These are phyloP conservation scores for Apiotrichum siamense DNA, from an alignment of 1,284 basidiomycete genomes.

Conservation along the genomic window DNA sequence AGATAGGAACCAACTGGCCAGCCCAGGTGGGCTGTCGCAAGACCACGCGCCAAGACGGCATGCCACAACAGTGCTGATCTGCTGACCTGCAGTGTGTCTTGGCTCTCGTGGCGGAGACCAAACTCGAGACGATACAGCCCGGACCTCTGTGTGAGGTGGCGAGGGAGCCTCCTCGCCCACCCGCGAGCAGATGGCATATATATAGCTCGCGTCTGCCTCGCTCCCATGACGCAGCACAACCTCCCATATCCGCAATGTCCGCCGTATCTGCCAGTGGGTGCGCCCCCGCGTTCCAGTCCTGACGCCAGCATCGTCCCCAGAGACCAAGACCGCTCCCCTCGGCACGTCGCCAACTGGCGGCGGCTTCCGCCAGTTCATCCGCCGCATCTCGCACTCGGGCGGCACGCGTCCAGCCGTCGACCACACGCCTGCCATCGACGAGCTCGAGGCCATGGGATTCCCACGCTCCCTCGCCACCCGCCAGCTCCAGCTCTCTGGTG, in stretches of 20 bases:
- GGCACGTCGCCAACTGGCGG: not conserved
- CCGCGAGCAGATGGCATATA: not conserved
- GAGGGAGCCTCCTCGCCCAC: not conserved
- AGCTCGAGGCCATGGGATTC: conserved; percentile 16
- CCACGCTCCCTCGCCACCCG: conserved; percentile 7
- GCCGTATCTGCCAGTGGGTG: not conserved
- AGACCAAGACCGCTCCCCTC: not conserved
- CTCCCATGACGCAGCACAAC: too few species aligned
- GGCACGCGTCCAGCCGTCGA: not conserved
- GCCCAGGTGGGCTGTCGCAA: too few species aligned
- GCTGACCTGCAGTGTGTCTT: not conserved
- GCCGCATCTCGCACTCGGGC: conserved; percentile 9
- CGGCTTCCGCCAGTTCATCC: conserved; percentile 9
- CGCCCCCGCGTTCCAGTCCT: not conserved
- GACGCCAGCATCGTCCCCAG: not conserved
- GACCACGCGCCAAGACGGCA: too few species aligned
- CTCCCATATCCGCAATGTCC: not conserved
- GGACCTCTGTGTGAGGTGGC: not conserved
- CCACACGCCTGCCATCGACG: not conserved
- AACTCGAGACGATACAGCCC: not conserved
- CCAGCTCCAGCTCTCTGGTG: conserved; percentile 6
- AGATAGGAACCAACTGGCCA: too few species aligned
- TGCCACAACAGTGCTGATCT: too few species aligned
- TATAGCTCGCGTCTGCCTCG: too few species aligned
- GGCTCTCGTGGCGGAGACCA: not conserved